Evolutionary conservation across 352 stramenopile species (phyloP), one percentile per base, ranked within the genome.

Genomic region (Pythium rhizo-oryzae): DNA sequence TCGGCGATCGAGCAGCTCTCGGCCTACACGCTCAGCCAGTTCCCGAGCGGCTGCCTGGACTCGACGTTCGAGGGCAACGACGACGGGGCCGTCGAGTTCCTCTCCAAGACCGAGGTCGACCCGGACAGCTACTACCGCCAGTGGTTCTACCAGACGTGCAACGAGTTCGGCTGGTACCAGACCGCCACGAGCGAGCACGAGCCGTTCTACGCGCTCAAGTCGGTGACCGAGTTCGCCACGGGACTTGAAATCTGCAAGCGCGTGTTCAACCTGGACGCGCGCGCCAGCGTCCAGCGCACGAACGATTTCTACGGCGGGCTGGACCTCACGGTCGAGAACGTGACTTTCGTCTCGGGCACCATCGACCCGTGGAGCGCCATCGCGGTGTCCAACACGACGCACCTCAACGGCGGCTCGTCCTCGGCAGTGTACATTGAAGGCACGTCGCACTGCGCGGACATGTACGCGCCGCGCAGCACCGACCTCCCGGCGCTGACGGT

Each of bases 141-240:
- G 69, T 97, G 89, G 89, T 81, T 89, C 12, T 97, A 92, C 62
- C 86, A 95, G 67, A 95, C 87, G 18, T 97, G 89, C 76, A 96
- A 94, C 67, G 87, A 97, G 61, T 94, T 97, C 47, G 88, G 87
- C 11, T 97, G 92, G 72, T 94, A 91, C 65, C 87, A 95, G 64
- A 92, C 84, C 21, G 82, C 85, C 9, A 83, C 75, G 18, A 90
- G 78, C 51, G 25, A 56, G 2, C 67, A 65, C 23, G 89, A 85
- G 51, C 87, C 84, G 11, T 93, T 92, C 67, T 72, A 86, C 35
- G 71, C 76, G 58, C 69, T 97, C 21, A 83, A 68, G 56, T 80
- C 78, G 5, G 78, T 90, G n/a, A 93, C 87, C 0, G 76, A 90
- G 65, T 74, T 77, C 21, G 91, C 92, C 57, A 71, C 79, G 11